A percentile compares a stretch with the other conserved stretches of the same genome.
These are phyloP conservation scores for Aspergillus campestris DNA, from an alignment of 495 filamentous ascomycete species.

Conservation along the genomic window DNA sequence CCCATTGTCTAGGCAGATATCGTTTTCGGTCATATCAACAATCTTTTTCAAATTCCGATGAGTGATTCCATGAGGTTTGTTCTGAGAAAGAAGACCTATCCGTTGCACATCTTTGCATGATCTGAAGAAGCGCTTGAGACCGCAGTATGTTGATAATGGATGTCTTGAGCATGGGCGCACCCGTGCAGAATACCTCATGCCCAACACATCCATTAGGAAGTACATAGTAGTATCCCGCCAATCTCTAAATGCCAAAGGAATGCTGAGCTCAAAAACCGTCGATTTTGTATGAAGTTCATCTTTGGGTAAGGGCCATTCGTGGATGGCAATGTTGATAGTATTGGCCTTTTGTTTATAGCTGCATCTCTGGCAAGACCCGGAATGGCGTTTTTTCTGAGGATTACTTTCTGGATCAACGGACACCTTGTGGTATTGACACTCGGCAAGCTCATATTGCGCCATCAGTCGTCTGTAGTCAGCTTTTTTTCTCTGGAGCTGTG, in stretches of 20 bases:
- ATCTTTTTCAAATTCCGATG: conserved; percentile 12
- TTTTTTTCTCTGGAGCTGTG: conserved; percentile 31
- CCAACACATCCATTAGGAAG: conserved; percentile 34
- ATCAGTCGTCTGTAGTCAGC: conserved; percentile 25
- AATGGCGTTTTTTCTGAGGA: conserved; percentile 12
- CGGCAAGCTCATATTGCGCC: conserved; percentile 11
- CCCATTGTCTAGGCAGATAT: conserved; percentile 40
- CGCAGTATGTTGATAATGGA: conserved; percentile 4
- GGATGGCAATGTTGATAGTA: conserved; percentile 37
- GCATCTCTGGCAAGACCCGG: conserved; percentile 23
- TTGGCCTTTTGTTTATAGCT: conserved; percentile 13
- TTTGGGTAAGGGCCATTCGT: conserved; percentile 57
- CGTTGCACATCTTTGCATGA: neutral
- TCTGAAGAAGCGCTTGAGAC: conserved; percentile 6
- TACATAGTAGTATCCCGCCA: conserved; percentile 49
- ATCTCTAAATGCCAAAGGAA: conserved; percentile 32
- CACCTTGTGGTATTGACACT: conserved; percentile 21
- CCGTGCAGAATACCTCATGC: conserved; percentile 2
- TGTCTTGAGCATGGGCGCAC: conserved; percentile 10
- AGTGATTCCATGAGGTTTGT: conserved; percentile 20
- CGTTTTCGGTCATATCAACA: conserved; percentile 7
- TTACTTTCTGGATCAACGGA: conserved; percentile 1
- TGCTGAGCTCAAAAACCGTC: conserved; percentile 49
- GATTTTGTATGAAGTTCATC: conserved; percentile 27
- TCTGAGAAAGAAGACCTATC: conserved; percentile 19